A percentile compares a stretch with the other conserved stretches of the same genome.
These are phyloP conservation scores for Colletotrichum orchidophilum DNA, from an alignment of 2,329 filamentous ascomycete genomes.

Conservation along the genomic window DNA sequence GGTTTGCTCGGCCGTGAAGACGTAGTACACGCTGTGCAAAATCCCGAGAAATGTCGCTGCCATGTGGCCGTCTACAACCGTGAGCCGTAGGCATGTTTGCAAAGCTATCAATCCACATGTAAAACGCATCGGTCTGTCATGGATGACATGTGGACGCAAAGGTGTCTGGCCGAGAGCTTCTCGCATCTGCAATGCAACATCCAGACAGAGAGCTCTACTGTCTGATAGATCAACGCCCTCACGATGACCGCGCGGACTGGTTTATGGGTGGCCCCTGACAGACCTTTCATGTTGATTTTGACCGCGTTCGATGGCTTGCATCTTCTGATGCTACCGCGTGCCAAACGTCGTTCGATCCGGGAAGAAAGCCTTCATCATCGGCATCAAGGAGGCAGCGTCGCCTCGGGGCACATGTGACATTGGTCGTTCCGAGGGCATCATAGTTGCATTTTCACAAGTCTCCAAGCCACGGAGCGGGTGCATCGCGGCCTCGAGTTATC, in stretches of 20 bases:
- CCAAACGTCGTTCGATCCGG: accelerated
- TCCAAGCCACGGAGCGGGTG: neutral
- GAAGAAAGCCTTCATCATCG: neutral
- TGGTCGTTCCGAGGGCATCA: neutral
- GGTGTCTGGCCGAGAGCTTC: neutral
- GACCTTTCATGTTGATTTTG: neutral
- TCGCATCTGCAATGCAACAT: neutral
- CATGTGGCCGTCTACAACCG: neutral
- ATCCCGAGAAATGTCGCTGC: neutral
- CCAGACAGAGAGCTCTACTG: neutral
- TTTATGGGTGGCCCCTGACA: neutral
- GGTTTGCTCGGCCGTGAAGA: neutral
- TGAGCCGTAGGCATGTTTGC: neutral
- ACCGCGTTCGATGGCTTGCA: neutral
- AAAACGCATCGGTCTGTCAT: neutral
- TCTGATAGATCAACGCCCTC: neutral
- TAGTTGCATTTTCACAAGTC: neutral
- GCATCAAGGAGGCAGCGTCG: neutral
- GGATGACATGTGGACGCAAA: neutral
- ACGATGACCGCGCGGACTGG: too few species aligned
- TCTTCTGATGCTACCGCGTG: neutral
- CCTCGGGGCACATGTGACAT: neutral
- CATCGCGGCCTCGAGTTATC: too few species aligned
- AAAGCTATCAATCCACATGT: neutral
- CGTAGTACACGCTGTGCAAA: neutral